Evolutionary conservation across 768 basidiomycete genomes (phyloP), one percentile per base, ranked within the genome.

Genomic region (Russula emetica): DNA sequence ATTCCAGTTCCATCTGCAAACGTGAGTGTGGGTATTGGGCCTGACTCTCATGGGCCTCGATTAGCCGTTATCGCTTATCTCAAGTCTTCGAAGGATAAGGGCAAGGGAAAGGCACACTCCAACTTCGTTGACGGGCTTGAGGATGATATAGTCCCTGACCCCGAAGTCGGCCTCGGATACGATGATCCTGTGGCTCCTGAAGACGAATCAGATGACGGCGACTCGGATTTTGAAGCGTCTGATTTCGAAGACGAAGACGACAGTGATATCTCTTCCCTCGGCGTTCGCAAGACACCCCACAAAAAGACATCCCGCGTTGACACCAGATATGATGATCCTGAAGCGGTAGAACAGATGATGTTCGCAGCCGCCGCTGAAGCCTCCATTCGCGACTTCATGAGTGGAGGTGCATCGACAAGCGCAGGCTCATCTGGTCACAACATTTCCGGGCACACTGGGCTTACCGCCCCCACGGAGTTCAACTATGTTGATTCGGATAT

Each of bases 381-480:
- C 63, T 92, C 90, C 24, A 71, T 83, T 70, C 69, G 54, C 8
- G 38, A 56, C 32, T 18, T 47, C 26, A 32, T 60, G 62, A 74
- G 71, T 61, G 74, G 73, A 28, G 72, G 71, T 7, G 58, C 60
- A 13, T 69, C 71, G 67, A 62, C 34, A 65, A 73, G 68, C 61
- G 65, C 69, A 61, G 71, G 62, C 56, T 71, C 71, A 40, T 77
- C 73, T 20, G 75, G 30, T 57, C 69, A 32, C 77, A 76, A 49
- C 50, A 73, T 78, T 22, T 78, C 76, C 67, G 67, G 75, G 18
- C 76, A 72, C 34, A 80, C 81, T 11, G 73, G 77, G 36, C 67
- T 76, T 32, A 78, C 79, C 53, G 83, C 83, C 22, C 78, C 78
- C 5, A 82, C 82, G 24, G 85, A 87, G 69, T 79, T 80, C 47